phyloP scores from a whole-genome alignment of 2,329 filamentous ascomycete genomes.

The Neospermospora avenae region DNA sequence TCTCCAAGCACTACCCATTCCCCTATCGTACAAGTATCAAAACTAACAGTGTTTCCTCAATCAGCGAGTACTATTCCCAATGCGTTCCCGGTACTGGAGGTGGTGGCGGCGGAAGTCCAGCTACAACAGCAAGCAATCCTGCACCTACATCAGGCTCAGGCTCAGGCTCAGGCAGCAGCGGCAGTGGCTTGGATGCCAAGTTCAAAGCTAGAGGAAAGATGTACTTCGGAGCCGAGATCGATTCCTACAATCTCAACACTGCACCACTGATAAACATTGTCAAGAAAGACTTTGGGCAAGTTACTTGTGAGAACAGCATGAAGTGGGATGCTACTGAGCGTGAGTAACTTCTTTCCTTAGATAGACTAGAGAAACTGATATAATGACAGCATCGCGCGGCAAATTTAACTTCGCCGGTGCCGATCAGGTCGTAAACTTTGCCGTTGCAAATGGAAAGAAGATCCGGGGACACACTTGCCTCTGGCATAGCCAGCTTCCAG shows the following conservation, averaged over 20 bases:
- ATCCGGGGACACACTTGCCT: slow-evolving; percentile 67
- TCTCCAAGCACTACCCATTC: too few relatives aligned
- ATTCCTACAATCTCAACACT: slow-evolving; percentile 48
- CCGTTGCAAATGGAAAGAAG: slow-evolving; percentile 50
- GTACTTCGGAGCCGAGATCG: slow-evolving; percentile 58
- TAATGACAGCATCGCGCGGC: neutral
- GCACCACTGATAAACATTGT: slow-evolving; percentile 53
- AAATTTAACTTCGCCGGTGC: slow-evolving; percentile 33
- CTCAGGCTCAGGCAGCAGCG: too few relatives aligned
- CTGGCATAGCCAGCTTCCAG: slow-evolving; percentile 58
- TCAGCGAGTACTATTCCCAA: slow-evolving; percentile 16
- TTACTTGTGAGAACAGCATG: slow-evolving; percentile 67
- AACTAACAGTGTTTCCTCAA: too few relatives aligned
- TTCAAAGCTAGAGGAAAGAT: slow-evolving; percentile 46
- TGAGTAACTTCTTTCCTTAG: too few relatives aligned
- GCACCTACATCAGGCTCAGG: too few relatives aligned
- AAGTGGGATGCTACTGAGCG: slow-evolving; percentile 61
- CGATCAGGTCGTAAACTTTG: slow-evolving; percentile 61
- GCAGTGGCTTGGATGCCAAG: slow-evolving; percentile 4
- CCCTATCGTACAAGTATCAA: too few relatives aligned
- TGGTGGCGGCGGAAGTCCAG: neutral
- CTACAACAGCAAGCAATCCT: slow-evolving; percentile 1
- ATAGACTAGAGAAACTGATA: too few relatives aligned
- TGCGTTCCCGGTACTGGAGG: slow-evolving; percentile 14
- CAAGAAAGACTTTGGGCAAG: slow-evolving; percentile 57